Percentiles rank a stretch among this genome's conserved stretches.
Conservation (phyloP, 2,329 filamentous ascomycete species). For the Monosporascus sp. region DNA sequence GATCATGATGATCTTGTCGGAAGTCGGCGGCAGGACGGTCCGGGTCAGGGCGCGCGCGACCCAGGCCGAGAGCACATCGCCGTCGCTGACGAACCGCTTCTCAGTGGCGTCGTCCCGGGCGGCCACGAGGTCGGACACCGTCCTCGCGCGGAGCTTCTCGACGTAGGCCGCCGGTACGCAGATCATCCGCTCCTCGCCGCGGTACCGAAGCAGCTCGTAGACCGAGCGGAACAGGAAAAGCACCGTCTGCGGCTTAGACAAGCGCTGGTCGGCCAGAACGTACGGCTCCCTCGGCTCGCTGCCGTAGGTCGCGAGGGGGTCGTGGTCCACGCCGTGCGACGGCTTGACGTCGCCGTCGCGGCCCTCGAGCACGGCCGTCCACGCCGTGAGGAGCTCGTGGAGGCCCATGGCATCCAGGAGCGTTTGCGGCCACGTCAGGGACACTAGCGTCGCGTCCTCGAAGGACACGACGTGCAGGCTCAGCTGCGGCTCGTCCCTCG, state of each 20-base stretch:
- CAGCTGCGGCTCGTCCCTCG: conserved; percentile 38
- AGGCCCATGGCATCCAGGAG: conserved; percentile 42
- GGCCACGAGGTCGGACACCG: conserved; percentile 24
- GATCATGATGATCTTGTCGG: conserved; percentile 27
- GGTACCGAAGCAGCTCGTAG: conserved; percentile 19
- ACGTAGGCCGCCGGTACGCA: conserved; percentile 30
- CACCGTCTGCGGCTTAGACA: conserved; percentile 3
- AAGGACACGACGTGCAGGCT: conserved; percentile 44
- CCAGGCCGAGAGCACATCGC: conserved; percentile 40
- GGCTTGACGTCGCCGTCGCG: conserved; percentile 34
- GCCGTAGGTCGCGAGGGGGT: conserved; percentile 25
- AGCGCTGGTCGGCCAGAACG: neutral
- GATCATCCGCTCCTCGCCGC: conserved; percentile 28
- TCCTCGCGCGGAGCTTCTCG: conserved; percentile 16
- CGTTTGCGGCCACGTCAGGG: conserved; percentile 40
- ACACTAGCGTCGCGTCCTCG: conserved; percentile 42
- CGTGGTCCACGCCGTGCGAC: conserved; percentile 28
- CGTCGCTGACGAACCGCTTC: conserved; percentile 37
- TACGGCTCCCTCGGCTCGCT: conserved; percentile 4
- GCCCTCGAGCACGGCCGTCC: conserved; percentile 40
- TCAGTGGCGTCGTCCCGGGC: conserved; percentile 7
- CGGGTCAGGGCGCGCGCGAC: conserved; percentile 23
- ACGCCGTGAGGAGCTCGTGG: conserved; percentile 35
- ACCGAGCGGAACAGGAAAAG: conserved; percentile 5
- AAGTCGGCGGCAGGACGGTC: conserved; percentile 13